Percentiles rank a stretch among this genome's conserved stretches.
Evolutionary conservation across 805 yeast genomes (phyloP).

Genomic region (Jamesozyma jinghongensis): DNA sequence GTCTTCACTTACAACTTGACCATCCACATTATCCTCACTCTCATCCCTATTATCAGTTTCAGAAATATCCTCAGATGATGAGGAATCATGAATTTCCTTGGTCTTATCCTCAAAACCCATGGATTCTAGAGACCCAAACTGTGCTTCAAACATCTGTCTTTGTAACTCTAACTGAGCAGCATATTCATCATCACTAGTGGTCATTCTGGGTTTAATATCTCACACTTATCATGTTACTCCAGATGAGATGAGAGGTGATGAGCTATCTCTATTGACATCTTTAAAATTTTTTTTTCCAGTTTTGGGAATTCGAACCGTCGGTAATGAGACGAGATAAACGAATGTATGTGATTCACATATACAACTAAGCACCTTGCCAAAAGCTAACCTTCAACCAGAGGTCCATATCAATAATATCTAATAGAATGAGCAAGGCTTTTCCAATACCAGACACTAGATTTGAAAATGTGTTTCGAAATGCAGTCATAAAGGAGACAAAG

Average conservation of each 20-base stretch:
- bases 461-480: conserved; percentile 48
- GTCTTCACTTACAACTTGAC: conserved; percentile 11
- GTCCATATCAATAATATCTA: too few relatives aligned
- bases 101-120: conserved; percentile 45
- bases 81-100: conserved; percentile 11
- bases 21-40: conserved; percentile 7
- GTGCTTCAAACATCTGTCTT: conserved; percentile 52
- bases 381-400: too few relatives aligned
- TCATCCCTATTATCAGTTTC: conserved; percentile 4
- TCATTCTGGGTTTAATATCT: background rate
- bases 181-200: conserved; percentile 15
- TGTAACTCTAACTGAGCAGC: conserved; percentile 39
- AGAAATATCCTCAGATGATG: conserved; percentile 14
- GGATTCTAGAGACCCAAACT: conserved; percentile 49
- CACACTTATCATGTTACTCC: too few relatives aligned
- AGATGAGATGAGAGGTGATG: background rate
- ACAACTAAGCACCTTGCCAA: too few relatives aligned
- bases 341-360: too few relatives aligned
- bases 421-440: background rate
- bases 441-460: conserved; percentile 57
- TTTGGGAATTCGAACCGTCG: too few relatives aligned
- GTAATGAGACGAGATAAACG: too few relatives aligned
- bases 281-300: too few relatives aligned
- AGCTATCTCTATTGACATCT: background rate
- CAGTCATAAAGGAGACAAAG: conserved; percentile 25